phyloP scores from a whole-genome alignment of 192 early-diverging fungal species.

The Coemansia sp. region DNA sequence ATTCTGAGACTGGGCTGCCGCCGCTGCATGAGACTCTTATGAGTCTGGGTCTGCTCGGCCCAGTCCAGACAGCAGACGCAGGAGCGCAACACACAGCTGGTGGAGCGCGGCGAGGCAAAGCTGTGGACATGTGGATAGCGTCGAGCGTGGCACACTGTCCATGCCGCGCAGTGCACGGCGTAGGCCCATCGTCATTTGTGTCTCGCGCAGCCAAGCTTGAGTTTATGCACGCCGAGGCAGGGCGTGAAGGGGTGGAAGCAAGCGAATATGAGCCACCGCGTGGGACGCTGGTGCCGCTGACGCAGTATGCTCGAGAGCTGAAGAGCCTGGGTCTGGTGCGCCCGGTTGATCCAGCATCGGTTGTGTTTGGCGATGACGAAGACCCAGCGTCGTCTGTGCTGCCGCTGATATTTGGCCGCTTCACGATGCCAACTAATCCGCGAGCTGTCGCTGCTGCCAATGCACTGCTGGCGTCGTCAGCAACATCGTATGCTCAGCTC shows the following conservation, averaged over 20 bases:
- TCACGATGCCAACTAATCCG: conserved; percentile 38
- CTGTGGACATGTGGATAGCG: conserved; percentile 37
- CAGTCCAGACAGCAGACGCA: background rate
- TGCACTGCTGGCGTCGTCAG: conserved; percentile 37
- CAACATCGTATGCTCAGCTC: conserved; percentile 32
- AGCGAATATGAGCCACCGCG: conserved; percentile 14
- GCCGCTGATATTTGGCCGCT: conserved; percentile 47
- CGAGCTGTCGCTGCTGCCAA: conserved; percentile 35
- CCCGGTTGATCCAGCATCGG: conserved; percentile 31
- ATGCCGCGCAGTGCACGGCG: conserved; percentile 40
- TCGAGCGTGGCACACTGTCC: conserved; percentile 52
- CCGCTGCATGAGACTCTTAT: conserved; percentile 24
- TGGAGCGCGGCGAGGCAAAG: conserved; percentile 3
- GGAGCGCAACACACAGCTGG: background rate
- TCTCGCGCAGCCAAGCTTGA: conserved; percentile 15
- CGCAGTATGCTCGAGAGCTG: conserved; percentile 34
- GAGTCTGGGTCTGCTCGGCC: conserved; percentile 21
- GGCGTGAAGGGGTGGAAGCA: background rate
- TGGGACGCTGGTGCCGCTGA: conserved; percentile 31
- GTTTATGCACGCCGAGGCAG: background rate
- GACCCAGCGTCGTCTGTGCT: conserved; percentile 36
- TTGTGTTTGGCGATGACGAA: conserved; percentile 12
- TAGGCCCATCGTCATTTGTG: conserved; percentile 49
- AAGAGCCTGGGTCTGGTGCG: conserved; percentile 39
- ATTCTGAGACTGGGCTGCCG: conserved; percentile 14